Percentiles rank a stretch among this genome's conserved stretches.
Conservation (phyloP, 306 rosid genomes). For the Lablab purpureus region DNA sequence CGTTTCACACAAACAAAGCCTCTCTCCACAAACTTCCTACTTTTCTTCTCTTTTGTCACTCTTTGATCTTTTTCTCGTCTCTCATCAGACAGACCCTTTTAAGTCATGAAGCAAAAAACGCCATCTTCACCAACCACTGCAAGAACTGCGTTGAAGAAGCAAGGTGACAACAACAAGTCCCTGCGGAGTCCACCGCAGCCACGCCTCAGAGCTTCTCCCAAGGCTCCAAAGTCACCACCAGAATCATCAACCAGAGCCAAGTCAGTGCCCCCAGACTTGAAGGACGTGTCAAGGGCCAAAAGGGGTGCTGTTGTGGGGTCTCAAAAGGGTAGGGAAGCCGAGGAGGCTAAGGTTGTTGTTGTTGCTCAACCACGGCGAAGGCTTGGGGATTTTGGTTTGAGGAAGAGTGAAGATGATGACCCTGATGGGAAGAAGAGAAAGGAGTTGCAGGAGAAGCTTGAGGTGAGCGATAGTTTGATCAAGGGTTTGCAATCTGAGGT, state of each 20-base stretch:
- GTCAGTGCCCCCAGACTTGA: conserved; percentile 60
- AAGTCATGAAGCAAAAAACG: conserved; percentile 57
- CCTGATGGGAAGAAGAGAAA: conserved; percentile 51
- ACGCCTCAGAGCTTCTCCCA: conserved; percentile 64
- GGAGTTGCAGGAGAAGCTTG: conserved; percentile 60
- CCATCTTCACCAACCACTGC: conserved; percentile 39
- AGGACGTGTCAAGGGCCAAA: conserved; percentile 54
- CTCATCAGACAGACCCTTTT: conserved; percentile 41
- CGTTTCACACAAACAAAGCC: not conserved
- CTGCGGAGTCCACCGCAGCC: conserved; percentile 40
- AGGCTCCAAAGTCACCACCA: conserved; percentile 60
- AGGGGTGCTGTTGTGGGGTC: conserved; percentile 55
- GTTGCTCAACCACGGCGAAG: conserved; percentile 53
- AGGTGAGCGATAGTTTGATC: conserved; percentile 64
- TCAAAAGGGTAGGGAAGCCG: conserved; percentile 61
- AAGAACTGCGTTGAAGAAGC: conserved; percentile 43
- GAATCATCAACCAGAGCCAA: conserved; percentile 58
- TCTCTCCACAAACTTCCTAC: not conserved
- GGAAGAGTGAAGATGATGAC: conserved; percentile 53
- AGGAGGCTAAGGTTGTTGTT: conserved; percentile 52
- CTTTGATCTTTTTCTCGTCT: conserved; percentile 26
- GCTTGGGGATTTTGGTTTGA: conserved; percentile 46
- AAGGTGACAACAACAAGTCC: conserved; percentile 45
- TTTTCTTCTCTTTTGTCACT: conserved; percentile 21
- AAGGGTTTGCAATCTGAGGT: conserved; percentile 67